Evolutionary conservation across 2,329 filamentous ascomycete genomes (phyloP).

Genomic region (Ophiostoma triangulosporum): DNA sequence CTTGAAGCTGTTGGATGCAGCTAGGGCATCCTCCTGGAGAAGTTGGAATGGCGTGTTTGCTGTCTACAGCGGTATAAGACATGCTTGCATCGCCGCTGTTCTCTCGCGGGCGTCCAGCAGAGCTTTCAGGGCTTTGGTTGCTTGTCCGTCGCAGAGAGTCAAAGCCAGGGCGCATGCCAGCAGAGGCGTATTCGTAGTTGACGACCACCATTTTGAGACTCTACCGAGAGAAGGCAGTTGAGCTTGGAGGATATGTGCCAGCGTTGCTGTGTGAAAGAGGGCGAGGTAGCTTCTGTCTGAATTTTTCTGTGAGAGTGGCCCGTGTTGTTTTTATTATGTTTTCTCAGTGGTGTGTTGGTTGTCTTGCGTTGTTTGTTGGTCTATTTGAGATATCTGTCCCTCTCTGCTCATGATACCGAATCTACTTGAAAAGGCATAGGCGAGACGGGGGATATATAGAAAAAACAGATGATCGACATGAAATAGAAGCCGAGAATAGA

Average conservation of each 20-base stretch:
- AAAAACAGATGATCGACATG: background rate
- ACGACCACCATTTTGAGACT: constrained; percentile 3
- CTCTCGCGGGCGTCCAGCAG: background rate
- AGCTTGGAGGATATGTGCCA: background rate
- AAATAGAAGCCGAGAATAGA: background rate
- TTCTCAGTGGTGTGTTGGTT: background rate
- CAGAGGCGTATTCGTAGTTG: constrained; percentile 2
- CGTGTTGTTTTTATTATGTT: background rate
- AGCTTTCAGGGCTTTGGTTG: background rate
- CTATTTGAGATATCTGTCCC: background rate
- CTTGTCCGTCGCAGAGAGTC: background rate
- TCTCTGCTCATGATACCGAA: constrained; percentile 4
- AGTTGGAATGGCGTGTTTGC: background rate
- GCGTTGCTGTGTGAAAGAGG: background rate
- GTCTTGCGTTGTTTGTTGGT: background rate
- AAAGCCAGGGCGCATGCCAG: constrained; percentile 8
- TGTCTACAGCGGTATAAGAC: background rate
- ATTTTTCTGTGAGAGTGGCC: too few relatives aligned
- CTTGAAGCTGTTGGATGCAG: constrained; percentile 2
- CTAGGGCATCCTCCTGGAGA: constrained; percentile 4
- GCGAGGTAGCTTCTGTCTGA: background rate
- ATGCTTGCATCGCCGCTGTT: constrained; percentile 1
- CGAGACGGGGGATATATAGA: background rate
- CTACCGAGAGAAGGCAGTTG: background rate
- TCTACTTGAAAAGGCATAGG: constrained; percentile 8